Percentiles rank a stretch among this genome's conserved stretches.
phyloP scores from a whole-genome alignment of 2,329 filamentous ascomycete genomes.

The Aspergillus fructus region DNA sequence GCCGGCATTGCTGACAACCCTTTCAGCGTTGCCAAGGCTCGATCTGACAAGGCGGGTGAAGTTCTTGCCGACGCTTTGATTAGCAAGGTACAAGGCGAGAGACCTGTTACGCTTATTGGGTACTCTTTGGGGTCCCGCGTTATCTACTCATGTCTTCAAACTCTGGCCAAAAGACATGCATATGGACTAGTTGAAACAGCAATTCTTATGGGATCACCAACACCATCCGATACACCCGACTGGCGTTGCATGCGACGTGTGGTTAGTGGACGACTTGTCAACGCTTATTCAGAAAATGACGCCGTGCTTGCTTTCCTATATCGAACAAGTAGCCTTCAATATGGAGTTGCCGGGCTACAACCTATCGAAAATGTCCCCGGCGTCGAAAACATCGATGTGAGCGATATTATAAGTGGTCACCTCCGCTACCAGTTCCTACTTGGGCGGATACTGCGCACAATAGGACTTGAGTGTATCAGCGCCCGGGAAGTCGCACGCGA shows the following conservation, averaged over 20 bases:
- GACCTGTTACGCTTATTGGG: constrained; percentile 76
- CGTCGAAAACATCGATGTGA: constrained; percentile 66
- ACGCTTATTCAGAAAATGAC: constrained; percentile 85
- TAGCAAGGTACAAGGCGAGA: constrained; percentile 77
- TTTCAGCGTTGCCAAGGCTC: constrained; percentile 72
- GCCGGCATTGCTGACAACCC: constrained; percentile 76
- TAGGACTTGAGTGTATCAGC: constrained; percentile 68
- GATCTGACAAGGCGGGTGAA: constrained; percentile 76
- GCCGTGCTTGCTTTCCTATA: constrained; percentile 86
- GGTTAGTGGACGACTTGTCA: constrained; percentile 78
- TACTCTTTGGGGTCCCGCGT: constrained; percentile 80
- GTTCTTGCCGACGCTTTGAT: constrained; percentile 80
- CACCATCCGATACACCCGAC: constrained; percentile 67
- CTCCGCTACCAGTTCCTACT: constrained; percentile 68
- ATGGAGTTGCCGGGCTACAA: constrained; percentile 82
- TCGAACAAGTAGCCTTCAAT: constrained; percentile 75
- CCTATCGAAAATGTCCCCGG: constrained; percentile 56
- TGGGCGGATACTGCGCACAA: constrained; percentile 64
- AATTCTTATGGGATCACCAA: constrained; percentile 77
- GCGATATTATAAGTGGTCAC: constrained; percentile 66
- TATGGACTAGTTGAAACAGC: constrained; percentile 84
- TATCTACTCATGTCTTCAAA: constrained; percentile 78
- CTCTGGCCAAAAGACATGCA: constrained; percentile 71
- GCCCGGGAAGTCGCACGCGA: constrained; percentile 45
- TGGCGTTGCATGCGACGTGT: constrained; percentile 78